Base-by-base conservation (phyloP, 306 rosid genomes). In the Vigna nakashimae region DNA sequence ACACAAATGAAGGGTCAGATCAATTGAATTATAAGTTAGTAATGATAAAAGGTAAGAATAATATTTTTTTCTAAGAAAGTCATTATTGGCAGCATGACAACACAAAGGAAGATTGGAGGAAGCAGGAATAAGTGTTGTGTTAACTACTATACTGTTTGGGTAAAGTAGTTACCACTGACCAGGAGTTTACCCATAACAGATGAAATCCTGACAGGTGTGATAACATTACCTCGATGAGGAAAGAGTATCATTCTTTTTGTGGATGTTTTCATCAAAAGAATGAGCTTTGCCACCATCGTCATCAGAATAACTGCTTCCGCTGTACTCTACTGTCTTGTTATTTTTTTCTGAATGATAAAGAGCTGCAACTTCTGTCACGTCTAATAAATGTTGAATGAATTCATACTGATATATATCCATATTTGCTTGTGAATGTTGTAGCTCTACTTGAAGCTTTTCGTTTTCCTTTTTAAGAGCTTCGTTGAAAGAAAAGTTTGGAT, bases 401-500 rank as follows among this genome's bases (percentile, higher is more conserved):
- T 95, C 96, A 80, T 97, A 95, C 75, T 96, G 93, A 78, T 67
- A 36, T 80, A 86, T 77, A 82, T 96, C 98, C 88, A 88, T 78
- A 83, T 75, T 76, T 64, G 92, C 86, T 86, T 96, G 99, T 5
- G 99, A 96, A 32, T 90, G 80, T 51, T 88, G 91, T 42, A 96
- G 90, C 90, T 96, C 99, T 52, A 86, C 79, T 75, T 90, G 96
- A 75, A 96, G 99, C 88, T 92, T 96, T 85, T 92, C 94, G 67
- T 89, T 96, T 89, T 96, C 99, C 68, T 88, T 91, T 79, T 78
- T 76, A 69, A 96, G 91, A 43, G 98, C 99, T 81, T 88, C 84
- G 13, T 84, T 81, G 72, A 92, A 92, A 65, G 94, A 89, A 84
- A 88, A 81, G 68, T 92, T 89, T 0, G 98, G 98, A 63, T 96